Evolutionary conservation across 1,284 basidiomycete genomes (phyloP).

Genomic region (Moesziomyces sp.): DNA sequence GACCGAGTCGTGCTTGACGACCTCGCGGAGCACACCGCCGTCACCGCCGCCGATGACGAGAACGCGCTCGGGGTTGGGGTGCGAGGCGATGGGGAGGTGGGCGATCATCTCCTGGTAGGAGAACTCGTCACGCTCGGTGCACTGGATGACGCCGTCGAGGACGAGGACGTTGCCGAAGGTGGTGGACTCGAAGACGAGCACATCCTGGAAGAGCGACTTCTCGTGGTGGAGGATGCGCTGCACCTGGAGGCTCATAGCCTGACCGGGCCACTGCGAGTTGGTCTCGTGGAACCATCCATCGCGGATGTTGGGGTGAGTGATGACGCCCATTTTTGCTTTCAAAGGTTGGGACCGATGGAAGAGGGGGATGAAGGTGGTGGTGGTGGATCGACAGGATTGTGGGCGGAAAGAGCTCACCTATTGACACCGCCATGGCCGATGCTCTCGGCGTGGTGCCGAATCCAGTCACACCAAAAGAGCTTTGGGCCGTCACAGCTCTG

Average conservation of each 20-base stretch:
- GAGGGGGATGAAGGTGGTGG: slow-evolving; percentile 7
- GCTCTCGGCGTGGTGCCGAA: not conserved
- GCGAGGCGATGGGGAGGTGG: slow-evolving; percentile 91
- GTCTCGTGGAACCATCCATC: slow-evolving; percentile 98
- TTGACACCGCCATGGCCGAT: not conserved
- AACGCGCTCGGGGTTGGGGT: slow-evolving; percentile 95
- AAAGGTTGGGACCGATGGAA: slow-evolving; percentile 1
- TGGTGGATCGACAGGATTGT: slow-evolving; percentile 4
- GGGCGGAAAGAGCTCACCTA: slow-evolving; percentile 9
- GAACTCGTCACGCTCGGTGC: slow-evolving; percentile 97
- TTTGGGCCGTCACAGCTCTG: not conserved
- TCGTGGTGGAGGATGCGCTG: slow-evolving; percentile 95
- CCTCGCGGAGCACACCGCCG: slow-evolving; percentile 86
- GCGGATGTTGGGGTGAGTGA: slow-evolving; percentile 69
- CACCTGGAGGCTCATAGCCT: slow-evolving; percentile 72
- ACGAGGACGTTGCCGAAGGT: slow-evolving; percentile 84
- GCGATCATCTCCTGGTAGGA: slow-evolving; percentile 99
- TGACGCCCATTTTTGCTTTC: slow-evolving; percentile 51
- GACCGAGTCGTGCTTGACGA: slow-evolving; percentile 91
- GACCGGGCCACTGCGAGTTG: slow-evolving; percentile 92
- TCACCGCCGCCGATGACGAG: slow-evolving; percentile 93
- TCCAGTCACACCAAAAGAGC: not conserved
- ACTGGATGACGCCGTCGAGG: slow-evolving; percentile 95
- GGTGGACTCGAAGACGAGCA: slow-evolving; percentile 61
- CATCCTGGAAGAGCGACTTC: slow-evolving; percentile 90